These are phyloP conservation scores for Garcia nutans DNA, from an alignment of 345 rosid species.

Conservation along the genomic window DNA sequence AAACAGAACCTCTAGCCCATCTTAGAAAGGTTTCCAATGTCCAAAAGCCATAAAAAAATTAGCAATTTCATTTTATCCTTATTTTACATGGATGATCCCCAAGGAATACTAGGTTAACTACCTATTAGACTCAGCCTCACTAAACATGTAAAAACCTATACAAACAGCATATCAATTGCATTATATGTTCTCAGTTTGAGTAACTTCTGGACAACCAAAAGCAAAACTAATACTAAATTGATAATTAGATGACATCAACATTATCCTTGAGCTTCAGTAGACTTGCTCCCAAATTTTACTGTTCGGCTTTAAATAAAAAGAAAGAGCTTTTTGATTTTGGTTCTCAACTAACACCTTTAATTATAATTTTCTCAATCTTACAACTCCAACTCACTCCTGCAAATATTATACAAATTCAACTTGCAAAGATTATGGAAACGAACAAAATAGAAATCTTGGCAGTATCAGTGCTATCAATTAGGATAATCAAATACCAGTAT, in stretches of 20 bases:
- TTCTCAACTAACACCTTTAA: not conserved
- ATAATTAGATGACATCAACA: not conserved
- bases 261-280: not conserved
- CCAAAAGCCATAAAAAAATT: not conserved
- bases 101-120: not conserved
- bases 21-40: not conserved
- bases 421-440: not conserved
- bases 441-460: not conserved
- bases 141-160: not conserved
- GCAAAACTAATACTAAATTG: not conserved
- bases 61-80: no score
- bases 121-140: not conserved
- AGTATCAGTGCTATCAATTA: slow-evolving; percentile 6
- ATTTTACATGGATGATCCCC: no score
- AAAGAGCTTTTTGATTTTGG: not conserved
- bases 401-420: not conserved
- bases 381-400: not conserved
- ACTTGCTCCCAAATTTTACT: not conserved
- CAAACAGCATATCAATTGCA: not conserved
- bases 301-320: not conserved
- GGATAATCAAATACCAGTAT: slow-evolving; percentile 13
- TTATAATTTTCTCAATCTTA: not conserved
- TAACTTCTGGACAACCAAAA: not conserved
- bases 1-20: not conserved
- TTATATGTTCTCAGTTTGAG: not conserved